phyloP scores from a whole-genome alignment of 1,284 basidiomycete species.

The Pascua sp. region DNA sequence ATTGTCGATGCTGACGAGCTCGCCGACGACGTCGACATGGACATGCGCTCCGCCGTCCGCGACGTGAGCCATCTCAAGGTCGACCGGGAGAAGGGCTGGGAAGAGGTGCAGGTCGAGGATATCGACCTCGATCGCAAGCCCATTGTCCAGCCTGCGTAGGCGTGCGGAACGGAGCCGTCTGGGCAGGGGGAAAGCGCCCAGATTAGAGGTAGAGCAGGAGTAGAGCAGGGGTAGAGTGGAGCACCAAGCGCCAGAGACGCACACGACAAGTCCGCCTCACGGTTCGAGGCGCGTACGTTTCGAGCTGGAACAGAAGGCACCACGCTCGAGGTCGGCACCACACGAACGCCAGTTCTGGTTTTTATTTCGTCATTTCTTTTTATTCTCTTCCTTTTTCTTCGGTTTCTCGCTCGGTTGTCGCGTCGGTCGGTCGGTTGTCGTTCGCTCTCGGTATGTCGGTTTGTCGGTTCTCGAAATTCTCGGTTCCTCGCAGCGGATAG shows the following conservation, averaged over 20 bases:
- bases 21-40: constrained; percentile 6
- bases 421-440: neutral
- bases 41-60: constrained; percentile 10
- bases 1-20: neutral
- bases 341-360: too few species aligned
- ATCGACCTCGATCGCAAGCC: constrained; percentile 16
- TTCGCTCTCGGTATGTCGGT: too few species aligned
- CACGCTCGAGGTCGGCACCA: too few species aligned
- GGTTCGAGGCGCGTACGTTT: neutral
- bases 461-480: too few species aligned
- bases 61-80: constrained; percentile 6
- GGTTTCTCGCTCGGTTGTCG: neutral
- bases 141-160: neutral
- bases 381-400: neutral
- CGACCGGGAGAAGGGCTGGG: constrained; percentile 6
- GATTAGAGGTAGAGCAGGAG: neutral
- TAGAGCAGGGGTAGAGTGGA: neutral
- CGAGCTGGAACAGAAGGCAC: too few species aligned
- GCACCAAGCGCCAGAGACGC: neutral
- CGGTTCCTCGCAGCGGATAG: too few species aligned
- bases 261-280: too few species aligned
- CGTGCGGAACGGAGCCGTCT: neutral
- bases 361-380: neutral
- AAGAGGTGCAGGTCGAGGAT: constrained; percentile 15
- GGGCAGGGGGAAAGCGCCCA: neutral